Evolutionary conservation across 148 eudicot species (phyloP).

Genomic region (Dianthus caryophyllus): DNA sequence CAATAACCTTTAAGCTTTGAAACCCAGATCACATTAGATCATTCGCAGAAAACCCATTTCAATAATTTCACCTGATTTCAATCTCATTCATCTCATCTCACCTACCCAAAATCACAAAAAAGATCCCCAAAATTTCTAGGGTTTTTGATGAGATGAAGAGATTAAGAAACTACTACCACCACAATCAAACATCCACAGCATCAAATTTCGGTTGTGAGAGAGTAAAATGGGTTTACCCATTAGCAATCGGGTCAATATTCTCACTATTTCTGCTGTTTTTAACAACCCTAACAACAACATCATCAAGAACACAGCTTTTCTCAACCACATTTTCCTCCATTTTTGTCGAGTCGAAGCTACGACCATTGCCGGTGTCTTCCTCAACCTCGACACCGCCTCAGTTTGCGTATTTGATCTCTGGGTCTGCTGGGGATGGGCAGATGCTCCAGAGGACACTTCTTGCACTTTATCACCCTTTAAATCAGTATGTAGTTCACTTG

Average conservation of each 20-base stretch:
- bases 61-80: not conserved
- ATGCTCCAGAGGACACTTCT: slow-evolving; percentile 56
- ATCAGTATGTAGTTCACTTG: slow-evolving; percentile 72
- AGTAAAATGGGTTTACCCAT: slow-evolving; percentile 62
- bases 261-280: slow-evolving; percentile 57
- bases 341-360: slow-evolving; percentile 71
- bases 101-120: no score
- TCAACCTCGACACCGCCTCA: slow-evolving; percentile 56
- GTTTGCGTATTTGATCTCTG: slow-evolving; percentile 74
- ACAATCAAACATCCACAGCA: slow-evolving; percentile 22
- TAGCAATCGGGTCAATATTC: slow-evolving; percentile 49
- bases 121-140: not conserved
- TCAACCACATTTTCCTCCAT: slow-evolving; percentile 32
- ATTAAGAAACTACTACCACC: slow-evolving; percentile 48
- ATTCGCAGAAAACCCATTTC: not conserved
- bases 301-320: slow-evolving; percentile 26
- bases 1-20: not conserved
- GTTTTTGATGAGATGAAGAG: slow-evolving; percentile 50
- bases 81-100: no score
- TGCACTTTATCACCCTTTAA: slow-evolving; percentile 69
- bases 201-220: slow-evolving; percentile 2
- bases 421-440: slow-evolving; percentile 58
- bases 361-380: slow-evolving; percentile 36
- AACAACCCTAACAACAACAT: slow-evolving; percentile 48
- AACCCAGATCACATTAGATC: not conserved